Percentiles rank a stretch among this genome's conserved stretches.
Evolutionary conservation across 345 rosid species (phyloP).

Genomic region (Acer yangbiense): DNA sequence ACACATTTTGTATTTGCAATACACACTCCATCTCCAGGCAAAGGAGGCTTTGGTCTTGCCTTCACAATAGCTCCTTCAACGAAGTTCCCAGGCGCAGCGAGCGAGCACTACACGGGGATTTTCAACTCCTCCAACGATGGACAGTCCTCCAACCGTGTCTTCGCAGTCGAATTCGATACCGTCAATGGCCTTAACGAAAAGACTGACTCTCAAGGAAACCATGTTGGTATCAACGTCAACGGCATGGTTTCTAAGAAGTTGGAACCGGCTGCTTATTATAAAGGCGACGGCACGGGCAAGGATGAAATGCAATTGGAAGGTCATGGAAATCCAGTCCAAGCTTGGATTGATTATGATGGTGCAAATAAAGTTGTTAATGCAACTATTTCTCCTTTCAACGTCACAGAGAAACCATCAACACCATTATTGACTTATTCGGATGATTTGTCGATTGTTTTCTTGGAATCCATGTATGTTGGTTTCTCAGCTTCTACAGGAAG

Average conservation of each 20-base stretch:
- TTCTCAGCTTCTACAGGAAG: conserved; percentile 82
- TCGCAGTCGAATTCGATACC: conserved; percentile 67
- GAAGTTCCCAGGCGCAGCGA: conserved; percentile 30
- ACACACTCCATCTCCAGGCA: conserved; percentile 20
- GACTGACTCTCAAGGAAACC: conserved; percentile 36
- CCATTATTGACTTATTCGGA: conserved; percentile 38
- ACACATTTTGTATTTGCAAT: conserved; percentile 58
- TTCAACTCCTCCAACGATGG: conserved; percentile 33
- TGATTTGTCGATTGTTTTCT: conserved; percentile 21
- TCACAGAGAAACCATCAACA: conserved; percentile 28
- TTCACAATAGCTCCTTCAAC: conserved; percentile 48
- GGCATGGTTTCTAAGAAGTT: conserved; percentile 25
- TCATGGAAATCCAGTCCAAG: conserved; percentile 47
- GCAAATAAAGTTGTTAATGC: conserved; percentile 28
- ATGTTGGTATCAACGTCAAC: conserved; percentile 61
- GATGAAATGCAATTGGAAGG: conserved; percentile 38
- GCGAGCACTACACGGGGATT: conserved; percentile 50
- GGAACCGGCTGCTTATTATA: conserved; percentile 32
- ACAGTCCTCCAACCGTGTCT: conserved; percentile 31
- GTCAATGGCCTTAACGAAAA: conserved; percentile 37
- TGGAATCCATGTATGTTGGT: conserved; percentile 57
- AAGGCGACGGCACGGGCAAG: neutral
- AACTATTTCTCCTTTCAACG: conserved; percentile 43
- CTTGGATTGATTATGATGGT: conserved; percentile 68
- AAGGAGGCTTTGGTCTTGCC: conserved; percentile 63